A percentile compares a stretch with the other conserved stretches of the same genome.
These are phyloP conservation scores for Coniosporium apollinis DNA, from an alignment of 495 filamentous ascomycete genomes.

Conservation along the genomic window DNA sequence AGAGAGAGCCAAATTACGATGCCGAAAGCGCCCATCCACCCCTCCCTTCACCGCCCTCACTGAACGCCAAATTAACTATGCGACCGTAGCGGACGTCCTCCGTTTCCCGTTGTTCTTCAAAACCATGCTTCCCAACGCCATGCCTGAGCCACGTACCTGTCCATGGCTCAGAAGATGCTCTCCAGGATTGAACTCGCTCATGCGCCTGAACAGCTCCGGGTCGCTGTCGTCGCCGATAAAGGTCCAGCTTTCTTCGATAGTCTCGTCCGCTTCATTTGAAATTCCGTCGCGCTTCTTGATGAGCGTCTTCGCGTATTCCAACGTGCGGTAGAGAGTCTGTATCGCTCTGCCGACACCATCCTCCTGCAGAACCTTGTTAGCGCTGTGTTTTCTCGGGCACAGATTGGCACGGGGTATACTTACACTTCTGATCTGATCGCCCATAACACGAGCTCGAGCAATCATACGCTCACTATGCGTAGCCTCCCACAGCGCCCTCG, in stretches of 20 bases:
- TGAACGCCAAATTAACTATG: too few species aligned
- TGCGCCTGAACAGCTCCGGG: conserved; percentile 32
- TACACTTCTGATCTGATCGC: conserved; percentile 75
- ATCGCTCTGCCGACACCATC: conserved; percentile 79
- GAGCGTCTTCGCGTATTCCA: conserved; percentile 85
- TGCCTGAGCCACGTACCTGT: neutral
- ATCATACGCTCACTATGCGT: conserved; percentile 83
- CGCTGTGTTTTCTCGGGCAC: conserved; percentile 9
- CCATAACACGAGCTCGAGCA: conserved; percentile 60
- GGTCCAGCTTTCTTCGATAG: conserved; percentile 56
- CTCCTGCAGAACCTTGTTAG: conserved; percentile 37
- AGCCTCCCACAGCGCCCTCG: conserved; percentile 78
- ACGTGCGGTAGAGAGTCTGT: conserved; percentile 82
- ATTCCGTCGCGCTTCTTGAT: conserved; percentile 44
- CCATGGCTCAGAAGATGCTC: neutral
- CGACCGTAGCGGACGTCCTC: too few species aligned
- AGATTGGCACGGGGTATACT: conserved; percentile 12
- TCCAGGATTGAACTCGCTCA: conserved; percentile 17
- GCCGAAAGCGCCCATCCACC: too few species aligned
- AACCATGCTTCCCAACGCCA: neutral
- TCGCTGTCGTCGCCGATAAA: conserved; percentile 54
- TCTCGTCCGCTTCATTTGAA: conserved; percentile 33
- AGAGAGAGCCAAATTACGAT: too few species aligned
- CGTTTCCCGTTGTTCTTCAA: too few species aligned
- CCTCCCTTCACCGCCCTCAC: too few species aligned